phyloP scores from a whole-genome alignment of 768 basidiomycete species.

The Rhizopogon vulgaris region DNA sequence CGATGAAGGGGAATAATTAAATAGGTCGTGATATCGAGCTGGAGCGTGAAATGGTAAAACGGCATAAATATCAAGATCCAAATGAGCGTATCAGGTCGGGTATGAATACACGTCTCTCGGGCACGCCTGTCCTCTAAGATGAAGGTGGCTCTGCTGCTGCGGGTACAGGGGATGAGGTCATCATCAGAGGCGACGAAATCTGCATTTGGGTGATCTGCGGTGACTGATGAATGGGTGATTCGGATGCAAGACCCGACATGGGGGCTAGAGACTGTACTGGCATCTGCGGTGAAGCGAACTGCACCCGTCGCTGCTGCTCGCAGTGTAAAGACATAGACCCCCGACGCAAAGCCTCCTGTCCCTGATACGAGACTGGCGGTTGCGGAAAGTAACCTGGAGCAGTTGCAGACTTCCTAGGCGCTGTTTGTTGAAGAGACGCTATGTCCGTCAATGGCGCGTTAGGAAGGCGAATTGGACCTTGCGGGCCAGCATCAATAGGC shows the following conservation, averaged over 20 bases:
- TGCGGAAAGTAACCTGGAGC: conserved; percentile 28
- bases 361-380: conserved; percentile 17
- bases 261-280: conserved; percentile 20
- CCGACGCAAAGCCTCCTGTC: conserved; percentile 25
- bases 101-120: background rate
- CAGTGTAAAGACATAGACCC: conserved; percentile 20
- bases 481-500: conserved; percentile 38
- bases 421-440: conserved; percentile 41
- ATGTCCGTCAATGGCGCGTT: conserved; percentile 69
- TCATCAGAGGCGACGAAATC: conserved; percentile 20
- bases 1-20: conserved; percentile 17
- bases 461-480: conserved; percentile 57
- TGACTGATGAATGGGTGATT: conserved; percentile 16
- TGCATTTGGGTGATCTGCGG: conserved; percentile 15
- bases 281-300: conserved; percentile 26
- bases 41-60: conserved; percentile 16
- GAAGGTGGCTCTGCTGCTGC: conserved; percentile 13
- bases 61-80: conserved; percentile 25
- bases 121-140: conserved; percentile 8
- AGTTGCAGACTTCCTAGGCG: conserved; percentile 28
- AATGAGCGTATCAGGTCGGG: conserved; percentile 2
- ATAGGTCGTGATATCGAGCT: conserved; percentile 22
- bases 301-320: conserved; percentile 18
- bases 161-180: conserved; percentile 14
- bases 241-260: conserved; percentile 21